phyloP scores from a whole-genome alignment of 208 protist species.

The Trypanosoma conorhini region DNA sequence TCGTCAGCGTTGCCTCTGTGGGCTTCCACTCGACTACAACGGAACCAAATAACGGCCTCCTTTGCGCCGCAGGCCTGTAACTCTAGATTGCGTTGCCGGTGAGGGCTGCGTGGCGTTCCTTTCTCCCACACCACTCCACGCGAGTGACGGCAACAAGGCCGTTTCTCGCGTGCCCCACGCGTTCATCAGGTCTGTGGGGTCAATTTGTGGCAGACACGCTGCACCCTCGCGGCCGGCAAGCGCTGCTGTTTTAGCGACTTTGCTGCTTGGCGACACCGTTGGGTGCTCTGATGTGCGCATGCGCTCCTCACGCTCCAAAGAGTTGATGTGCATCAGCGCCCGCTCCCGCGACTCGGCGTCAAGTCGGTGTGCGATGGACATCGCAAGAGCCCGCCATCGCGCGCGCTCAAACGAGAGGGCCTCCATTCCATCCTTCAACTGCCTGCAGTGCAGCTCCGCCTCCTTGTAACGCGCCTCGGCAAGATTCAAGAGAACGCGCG shows the following conservation, averaged over 20 bases:
- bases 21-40: background rate
- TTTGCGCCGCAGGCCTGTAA: background rate
- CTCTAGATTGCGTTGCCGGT: background rate
- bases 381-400: conserved; percentile 54
- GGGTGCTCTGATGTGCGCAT: background rate
- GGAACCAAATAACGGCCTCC: conserved; percentile 16
- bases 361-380: conserved; percentile 25
- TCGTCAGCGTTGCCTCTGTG: background rate
- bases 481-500: conserved; percentile 23
- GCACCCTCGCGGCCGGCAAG: background rate
- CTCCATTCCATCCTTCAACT: conserved; percentile 33
- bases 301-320: conserved; percentile 5
- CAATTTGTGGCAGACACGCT: background rate
- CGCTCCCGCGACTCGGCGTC: conserved; percentile 21
- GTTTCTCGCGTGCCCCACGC: background rate
- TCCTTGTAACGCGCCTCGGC: conserved; percentile 27
- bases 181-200: background rate
- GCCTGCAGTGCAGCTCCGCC: conserved; percentile 29
- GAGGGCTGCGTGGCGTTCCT: background rate
- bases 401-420: conserved; percentile 20
- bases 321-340: conserved; percentile 16
- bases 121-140: background rate
- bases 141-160: background rate
- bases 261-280: background rate
- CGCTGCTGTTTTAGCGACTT: background rate